phyloP scores from a whole-genome alignment of 2,329 filamentous ascomycete species.

The Colletotrichum gloeosporioides region DNA sequence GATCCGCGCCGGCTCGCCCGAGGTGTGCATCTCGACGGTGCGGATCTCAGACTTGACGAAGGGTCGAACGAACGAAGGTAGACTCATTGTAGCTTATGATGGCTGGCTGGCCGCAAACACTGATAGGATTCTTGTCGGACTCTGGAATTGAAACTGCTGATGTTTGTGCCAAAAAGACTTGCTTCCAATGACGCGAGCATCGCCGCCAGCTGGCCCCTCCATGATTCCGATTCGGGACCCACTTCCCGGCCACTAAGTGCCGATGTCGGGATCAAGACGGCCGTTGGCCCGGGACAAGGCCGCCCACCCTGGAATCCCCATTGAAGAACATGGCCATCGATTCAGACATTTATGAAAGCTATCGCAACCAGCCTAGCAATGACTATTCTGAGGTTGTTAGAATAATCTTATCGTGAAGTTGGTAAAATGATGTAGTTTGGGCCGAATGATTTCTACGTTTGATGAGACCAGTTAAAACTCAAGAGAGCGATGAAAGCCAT shows the following conservation, averaged over 20 bases:
- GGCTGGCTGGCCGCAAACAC: background rate
- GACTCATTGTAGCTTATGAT: background rate
- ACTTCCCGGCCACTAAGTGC: background rate
- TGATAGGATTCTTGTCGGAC: too few species aligned
- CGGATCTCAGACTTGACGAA: background rate
- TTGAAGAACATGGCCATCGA: background rate
- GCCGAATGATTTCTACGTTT: fast-evolving
- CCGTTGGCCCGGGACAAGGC: background rate
- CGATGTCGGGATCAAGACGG: background rate
- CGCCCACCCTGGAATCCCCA: background rate
- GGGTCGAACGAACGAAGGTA: background rate
- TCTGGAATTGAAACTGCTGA: background rate
- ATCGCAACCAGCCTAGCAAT: background rate
- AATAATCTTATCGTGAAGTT: background rate
- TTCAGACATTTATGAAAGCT: background rate
- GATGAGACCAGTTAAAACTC: background rate
- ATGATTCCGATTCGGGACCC: background rate
- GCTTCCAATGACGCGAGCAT: background rate
- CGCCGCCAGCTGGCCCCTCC: background rate
- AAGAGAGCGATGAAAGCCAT: fast-evolving
- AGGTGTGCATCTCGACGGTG: conserved; percentile 49
- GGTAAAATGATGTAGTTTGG: background rate
- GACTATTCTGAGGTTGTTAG: fast-evolving
- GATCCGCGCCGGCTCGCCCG: conserved; percentile 54
- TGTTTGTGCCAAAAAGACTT: background rate